Percentiles rank a stretch among this genome's conserved stretches.
Conservation (phyloP, 2,329 filamentous ascomycete species). For the Coniella vitis region DNA sequence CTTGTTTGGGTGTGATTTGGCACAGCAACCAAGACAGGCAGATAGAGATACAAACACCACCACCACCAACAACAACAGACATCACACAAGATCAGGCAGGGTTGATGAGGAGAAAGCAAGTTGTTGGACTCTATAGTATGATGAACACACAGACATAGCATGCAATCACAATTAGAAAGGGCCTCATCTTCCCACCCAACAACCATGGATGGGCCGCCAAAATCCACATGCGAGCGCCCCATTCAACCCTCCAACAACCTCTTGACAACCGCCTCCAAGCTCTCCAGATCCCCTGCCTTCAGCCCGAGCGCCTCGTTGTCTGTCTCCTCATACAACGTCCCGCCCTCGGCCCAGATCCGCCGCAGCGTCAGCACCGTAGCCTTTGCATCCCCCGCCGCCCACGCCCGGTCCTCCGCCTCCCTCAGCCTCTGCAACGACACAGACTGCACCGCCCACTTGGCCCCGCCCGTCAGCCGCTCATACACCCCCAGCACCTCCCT, state of each 20-base stretch:
- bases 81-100: too few relatives aligned
- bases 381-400: constrained; percentile 42
- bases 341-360: constrained; percentile 67
- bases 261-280: constrained; percentile 32
- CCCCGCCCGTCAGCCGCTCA: constrained; percentile 53
- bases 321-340: constrained; percentile 61
- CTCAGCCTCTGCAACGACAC: constrained; percentile 48
- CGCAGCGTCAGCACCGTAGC: constrained; percentile 55
- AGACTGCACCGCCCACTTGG: constrained; percentile 47
- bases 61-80: too few relatives aligned
- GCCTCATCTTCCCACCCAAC: too few relatives aligned
- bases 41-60: too few relatives aligned
- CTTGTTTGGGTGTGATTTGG: too few relatives aligned
- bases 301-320: constrained; percentile 56
- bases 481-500: constrained; percentile 59
- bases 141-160: too few relatives aligned
- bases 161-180: too few relatives aligned
- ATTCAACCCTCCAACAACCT: constrained; percentile 15
- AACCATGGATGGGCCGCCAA: too few relatives aligned
- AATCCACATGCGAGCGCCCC: neutral
- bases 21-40: too few relatives aligned
- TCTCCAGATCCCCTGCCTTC: constrained; percentile 42
- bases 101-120: too few relatives aligned
- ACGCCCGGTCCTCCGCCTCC: constrained; percentile 51
- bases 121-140: too few relatives aligned